Conservation (phyloP, 208 protist species). For the Acanthamoeba lenticulata region DNA sequence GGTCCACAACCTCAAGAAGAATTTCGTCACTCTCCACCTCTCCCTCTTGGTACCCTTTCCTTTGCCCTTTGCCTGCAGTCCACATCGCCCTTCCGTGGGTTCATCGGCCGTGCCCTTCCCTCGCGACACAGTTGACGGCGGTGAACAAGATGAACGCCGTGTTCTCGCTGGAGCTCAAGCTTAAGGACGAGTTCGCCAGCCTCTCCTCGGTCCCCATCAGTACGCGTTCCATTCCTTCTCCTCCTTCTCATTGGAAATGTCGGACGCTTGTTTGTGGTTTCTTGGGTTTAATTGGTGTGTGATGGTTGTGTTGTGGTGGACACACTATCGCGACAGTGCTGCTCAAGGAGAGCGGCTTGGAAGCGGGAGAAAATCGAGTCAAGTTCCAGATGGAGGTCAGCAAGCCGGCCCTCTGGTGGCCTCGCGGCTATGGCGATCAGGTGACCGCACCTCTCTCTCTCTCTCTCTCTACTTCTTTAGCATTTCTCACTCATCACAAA, state of each 20-base stretch:
- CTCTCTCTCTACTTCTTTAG: not conserved
- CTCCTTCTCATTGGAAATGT: too few species aligned
- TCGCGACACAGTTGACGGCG: not conserved
- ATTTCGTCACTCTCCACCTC: not conserved
- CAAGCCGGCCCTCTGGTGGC: slow-evolving; percentile 74
- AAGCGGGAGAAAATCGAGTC: not conserved
- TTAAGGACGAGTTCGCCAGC: slow-evolving; percentile 25
- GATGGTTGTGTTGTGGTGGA: not conserved
- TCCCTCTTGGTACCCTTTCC: not conserved
- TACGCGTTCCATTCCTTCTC: not conserved
- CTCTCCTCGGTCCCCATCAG: not conserved
- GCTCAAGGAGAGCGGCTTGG: not conserved
- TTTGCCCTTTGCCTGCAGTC: not conserved
- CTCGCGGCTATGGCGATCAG: slow-evolving; percentile 71
- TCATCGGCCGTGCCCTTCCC: not conserved
- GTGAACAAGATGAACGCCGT: slow-evolving; percentile 23
- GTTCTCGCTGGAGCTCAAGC: slow-evolving; percentile 1
- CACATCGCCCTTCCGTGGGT: not conserved
- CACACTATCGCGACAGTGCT: slow-evolving; percentile 1
- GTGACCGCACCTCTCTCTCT: not conserved
- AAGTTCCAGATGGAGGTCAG: slow-evolving; percentile 40
- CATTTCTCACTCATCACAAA: too few species aligned
- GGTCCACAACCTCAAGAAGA: slow-evolving; percentile 12
- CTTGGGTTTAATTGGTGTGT: too few species aligned
- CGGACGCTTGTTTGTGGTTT: too few species aligned